Evolutionary conservation across 805 yeast species (phyloP).

Genomic region (Metschnikowia borealis): DNA sequence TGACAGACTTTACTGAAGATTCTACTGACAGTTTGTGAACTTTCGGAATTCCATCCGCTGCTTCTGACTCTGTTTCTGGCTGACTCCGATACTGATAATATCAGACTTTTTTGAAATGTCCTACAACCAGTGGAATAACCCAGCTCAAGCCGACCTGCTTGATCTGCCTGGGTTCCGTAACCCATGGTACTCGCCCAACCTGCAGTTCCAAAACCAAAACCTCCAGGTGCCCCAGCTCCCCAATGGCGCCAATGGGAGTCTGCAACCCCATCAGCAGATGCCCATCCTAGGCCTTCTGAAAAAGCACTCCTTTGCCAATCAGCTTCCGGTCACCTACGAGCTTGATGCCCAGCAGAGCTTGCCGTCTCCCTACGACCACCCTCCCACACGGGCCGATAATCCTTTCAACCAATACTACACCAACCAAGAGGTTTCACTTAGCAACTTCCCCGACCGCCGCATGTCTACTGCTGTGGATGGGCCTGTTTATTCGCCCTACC

Average conservation of each 20-base stretch:
- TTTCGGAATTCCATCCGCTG: background rate
- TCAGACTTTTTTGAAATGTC: background rate
- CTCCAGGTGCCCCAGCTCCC: background rate
- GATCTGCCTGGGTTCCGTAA: constrained; percentile 35
- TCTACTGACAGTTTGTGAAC: too few relatives aligned
- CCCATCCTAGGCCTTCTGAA: constrained; percentile 27
- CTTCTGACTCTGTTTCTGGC: background rate
- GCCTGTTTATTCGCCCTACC: constrained; percentile 21
- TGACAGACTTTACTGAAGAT: too few relatives aligned
- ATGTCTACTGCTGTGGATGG: constrained; percentile 38
- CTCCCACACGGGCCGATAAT: constrained; percentile 43
- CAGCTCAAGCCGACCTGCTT: background rate
- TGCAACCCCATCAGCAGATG: constrained; percentile 12
- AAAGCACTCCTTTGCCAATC: constrained; percentile 37
- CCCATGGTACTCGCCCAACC: constrained; percentile 38
- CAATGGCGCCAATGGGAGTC: background rate
- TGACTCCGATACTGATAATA: too few relatives aligned
- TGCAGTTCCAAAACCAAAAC: constrained; percentile 10
- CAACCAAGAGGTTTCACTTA: constrained; percentile 33
- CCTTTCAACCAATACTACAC: constrained; percentile 43
- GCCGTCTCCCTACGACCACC: constrained; percentile 31
- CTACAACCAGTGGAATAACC: background rate
- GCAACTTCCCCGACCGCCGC: constrained; percentile 27
- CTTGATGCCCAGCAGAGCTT: constrained; percentile 25
- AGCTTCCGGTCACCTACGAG: constrained; percentile 51